Conservation (phyloP, 345 rosid species). For the Abelmoschus esculentus region DNA sequence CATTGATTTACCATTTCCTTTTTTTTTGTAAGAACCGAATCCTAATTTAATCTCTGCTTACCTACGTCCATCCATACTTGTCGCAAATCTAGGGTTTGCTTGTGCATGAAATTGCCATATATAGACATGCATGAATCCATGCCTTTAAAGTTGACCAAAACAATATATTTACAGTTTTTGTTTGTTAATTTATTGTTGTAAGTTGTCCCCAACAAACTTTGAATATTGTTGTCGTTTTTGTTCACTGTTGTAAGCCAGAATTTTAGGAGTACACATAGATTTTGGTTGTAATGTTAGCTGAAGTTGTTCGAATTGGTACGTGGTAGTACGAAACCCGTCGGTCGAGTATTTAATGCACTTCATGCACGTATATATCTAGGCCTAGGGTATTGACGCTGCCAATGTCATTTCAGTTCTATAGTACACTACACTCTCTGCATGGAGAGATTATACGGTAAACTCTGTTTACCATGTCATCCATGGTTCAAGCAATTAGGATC, state of each 20-base stretch:
- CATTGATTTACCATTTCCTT: neutral
- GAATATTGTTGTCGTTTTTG: conserved; percentile 16
- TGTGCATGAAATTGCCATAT: conserved; percentile 26
- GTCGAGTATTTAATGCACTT: neutral
- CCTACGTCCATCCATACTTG: conserved; percentile 28
- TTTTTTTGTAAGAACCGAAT: neutral
- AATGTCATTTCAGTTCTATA: no score
- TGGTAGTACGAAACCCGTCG: neutral
- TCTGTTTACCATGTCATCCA: no score
- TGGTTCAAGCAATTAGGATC: no score
- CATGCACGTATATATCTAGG: neutral
- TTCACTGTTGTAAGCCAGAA: no score
- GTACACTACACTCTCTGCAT: no score
- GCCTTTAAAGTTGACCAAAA: conserved; percentile 28
- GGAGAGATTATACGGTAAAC: no score
- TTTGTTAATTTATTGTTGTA: conserved; percentile 41
- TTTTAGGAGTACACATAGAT: no score
- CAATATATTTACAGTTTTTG: conserved; percentile 18
- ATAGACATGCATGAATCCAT: neutral
- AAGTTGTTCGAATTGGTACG: neutral
- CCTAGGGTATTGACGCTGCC: neutral
- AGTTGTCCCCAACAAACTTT: conserved; percentile 46
- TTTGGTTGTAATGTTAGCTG: neutral
- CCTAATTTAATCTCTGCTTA: neutral
- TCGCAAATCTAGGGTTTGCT: conserved; percentile 29